phyloP scores from a whole-genome alignment of 202 grass and related monocot species.

The Tripidium arundinaceum region DNA sequence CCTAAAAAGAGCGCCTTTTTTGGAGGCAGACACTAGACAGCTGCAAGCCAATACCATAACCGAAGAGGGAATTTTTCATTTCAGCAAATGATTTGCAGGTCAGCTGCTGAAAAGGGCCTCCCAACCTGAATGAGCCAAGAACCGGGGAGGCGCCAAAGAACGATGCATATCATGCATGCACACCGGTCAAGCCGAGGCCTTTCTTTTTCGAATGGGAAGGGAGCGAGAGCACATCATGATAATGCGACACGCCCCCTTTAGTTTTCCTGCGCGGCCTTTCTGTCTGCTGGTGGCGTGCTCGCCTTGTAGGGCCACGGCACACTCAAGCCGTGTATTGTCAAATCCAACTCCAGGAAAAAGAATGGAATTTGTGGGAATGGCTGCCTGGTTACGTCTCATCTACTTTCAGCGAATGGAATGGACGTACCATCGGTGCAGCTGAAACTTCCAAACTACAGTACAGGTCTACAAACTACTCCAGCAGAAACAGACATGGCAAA shows the following conservation, averaged over 20 bases:
- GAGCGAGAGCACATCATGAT: constrained; percentile 17
- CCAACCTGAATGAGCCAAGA: constrained; percentile 40
- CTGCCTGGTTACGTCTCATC: no score
- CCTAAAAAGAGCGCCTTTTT: not conserved
- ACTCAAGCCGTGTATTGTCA: constrained; percentile 23
- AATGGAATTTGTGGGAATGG: no score
- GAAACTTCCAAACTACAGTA: not conserved
- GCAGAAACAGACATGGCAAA: not conserved
- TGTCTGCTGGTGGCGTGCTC: constrained; percentile 45
- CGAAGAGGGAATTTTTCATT: not conserved
- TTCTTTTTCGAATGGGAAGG: not conserved
- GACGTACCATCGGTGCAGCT: not conserved
- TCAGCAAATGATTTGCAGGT: constrained; percentile 28
- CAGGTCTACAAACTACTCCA: no score
- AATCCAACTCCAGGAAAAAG: constrained; percentile 20
- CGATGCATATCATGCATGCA: not conserved
- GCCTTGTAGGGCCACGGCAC: constrained; percentile 13
- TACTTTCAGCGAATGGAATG: no score
- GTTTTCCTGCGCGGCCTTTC: constrained; percentile 10
- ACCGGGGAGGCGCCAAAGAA: constrained; percentile 20
- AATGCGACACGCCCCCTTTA: not conserved
- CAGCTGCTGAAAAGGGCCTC: constrained; percentile 36
- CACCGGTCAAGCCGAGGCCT: constrained; percentile 15
- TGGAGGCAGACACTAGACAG: constrained; percentile 23
- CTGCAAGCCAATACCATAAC: constrained; percentile 22